phyloP scores from a whole-genome alignment of 2,329 filamentous ascomycete genomes.

The Diplodia corticola region DNA sequence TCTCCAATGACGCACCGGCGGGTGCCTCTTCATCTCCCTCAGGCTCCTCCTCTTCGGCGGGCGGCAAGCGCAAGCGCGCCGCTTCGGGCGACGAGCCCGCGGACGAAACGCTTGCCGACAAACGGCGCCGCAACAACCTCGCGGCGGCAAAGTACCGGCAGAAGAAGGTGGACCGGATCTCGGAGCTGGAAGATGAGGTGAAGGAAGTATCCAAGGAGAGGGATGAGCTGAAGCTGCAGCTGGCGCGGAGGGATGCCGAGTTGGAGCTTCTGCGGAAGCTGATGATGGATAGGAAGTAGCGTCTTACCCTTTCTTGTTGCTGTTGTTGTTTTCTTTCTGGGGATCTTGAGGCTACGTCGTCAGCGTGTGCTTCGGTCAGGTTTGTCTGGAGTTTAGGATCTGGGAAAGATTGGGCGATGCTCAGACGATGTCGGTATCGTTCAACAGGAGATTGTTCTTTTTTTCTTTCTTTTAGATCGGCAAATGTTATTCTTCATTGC shows the following conservation, averaged over 20 bases:
- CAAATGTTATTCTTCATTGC: slow-evolving; percentile 15
- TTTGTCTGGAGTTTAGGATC: background rate
- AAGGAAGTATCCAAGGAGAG: slow-evolving; percentile 61
- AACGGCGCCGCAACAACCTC: slow-evolving; percentile 68
- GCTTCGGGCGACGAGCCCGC: background rate
- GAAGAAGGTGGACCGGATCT: slow-evolving; percentile 67
- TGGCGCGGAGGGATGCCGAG: slow-evolving; percentile 67
- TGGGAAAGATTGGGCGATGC: background rate
- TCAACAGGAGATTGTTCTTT: slow-evolving; percentile 3
- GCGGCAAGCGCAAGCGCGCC: slow-evolving; percentile 7
- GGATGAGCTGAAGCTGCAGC: slow-evolving; percentile 62
- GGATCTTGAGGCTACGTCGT: background rate
- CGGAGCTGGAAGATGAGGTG: slow-evolving; percentile 61
- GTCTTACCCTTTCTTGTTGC: background rate
- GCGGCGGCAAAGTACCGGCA: slow-evolving; percentile 72
- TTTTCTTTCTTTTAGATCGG: background rate
- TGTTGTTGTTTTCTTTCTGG: background rate
- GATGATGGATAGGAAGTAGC: slow-evolving; percentile 24
- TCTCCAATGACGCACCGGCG: background rate
- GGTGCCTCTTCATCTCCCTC: background rate
- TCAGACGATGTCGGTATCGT: slow-evolving; percentile 21
- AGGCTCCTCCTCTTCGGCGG: background rate
- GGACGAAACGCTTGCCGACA: slow-evolving; percentile 32
- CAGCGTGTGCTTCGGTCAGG: background rate
- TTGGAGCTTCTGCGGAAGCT: slow-evolving; percentile 58